Percentiles rank a stretch among this genome's conserved stretches.
phyloP scores from a whole-genome alignment of 2,329 filamentous ascomycete species.

The Aspergillus neotritici region DNA sequence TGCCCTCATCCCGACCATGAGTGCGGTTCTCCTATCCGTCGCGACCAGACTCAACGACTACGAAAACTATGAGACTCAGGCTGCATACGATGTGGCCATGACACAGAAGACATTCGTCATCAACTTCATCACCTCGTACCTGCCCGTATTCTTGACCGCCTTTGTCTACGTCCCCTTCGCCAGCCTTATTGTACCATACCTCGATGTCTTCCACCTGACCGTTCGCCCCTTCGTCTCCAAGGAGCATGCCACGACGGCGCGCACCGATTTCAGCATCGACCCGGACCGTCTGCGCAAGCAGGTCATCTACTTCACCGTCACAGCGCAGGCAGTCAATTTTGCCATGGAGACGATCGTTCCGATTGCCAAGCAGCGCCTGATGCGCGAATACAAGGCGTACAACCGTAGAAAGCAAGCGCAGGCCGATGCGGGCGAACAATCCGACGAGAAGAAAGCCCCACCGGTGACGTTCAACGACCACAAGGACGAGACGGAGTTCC shows the following conservation, averaged over 20 bases:
- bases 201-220: conserved; percentile 77
- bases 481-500: conserved; percentile 73
- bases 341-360: conserved; percentile 81
- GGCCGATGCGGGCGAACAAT: conserved; percentile 13
- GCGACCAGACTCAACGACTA: conserved; percentile 73
- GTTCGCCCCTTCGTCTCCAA: conserved; percentile 70
- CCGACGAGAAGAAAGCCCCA: conserved; percentile 20
- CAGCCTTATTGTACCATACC: conserved; percentile 74
- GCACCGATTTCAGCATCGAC: conserved; percentile 71
- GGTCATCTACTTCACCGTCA: conserved; percentile 95
- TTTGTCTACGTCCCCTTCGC: conserved; percentile 96
- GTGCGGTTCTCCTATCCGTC: conserved; percentile 70
- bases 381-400: conserved; percentile 59
- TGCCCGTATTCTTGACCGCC: conserved; percentile 81
- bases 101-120: conserved; percentile 95
- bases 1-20: conserved; percentile 72
- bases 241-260: conserved; percentile 60
- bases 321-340: conserved; percentile 87
- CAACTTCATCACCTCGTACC: conserved; percentile 95
- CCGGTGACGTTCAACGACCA: conserved; percentile 55
- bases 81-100: conserved; percentile 75
- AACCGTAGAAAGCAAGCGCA: conserved; percentile 25
- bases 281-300: conserved; percentile 78
- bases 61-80: conserved; percentile 90
- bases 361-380: conserved; percentile 72